Evolutionary conservation across 495 filamentous ascomycete genomes (phyloP).

Genomic region (Hyaloscypha hepaticicola): DNA sequence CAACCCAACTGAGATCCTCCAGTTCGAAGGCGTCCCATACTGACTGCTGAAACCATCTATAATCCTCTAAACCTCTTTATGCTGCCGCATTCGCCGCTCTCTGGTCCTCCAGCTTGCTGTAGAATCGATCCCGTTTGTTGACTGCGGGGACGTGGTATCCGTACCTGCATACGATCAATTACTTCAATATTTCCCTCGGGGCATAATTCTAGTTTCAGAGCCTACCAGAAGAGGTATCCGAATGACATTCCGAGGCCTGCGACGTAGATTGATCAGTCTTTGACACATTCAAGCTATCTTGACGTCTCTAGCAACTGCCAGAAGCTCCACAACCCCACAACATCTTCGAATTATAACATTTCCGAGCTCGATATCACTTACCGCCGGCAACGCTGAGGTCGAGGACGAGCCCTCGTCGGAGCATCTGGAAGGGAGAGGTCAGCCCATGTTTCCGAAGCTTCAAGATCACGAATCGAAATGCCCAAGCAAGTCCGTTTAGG

Average conservation of each 20-base stretch:
- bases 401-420: constrained; percentile 70
- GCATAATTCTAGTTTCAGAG: constrained; percentile 5
- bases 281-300: neutral
- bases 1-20: neutral
- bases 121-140: constrained; percentile 72
- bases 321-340: neutral
- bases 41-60: constrained; percentile 6
- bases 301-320: constrained; percentile 8
- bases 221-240: constrained; percentile 82
- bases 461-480: constrained; percentile 4
- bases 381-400: constrained; percentile 77
- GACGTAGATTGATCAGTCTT: constrained; percentile 11
- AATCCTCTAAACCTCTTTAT: constrained; percentile 15
- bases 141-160: constrained; percentile 79
- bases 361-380: constrained; percentile 42
- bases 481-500: neutral
- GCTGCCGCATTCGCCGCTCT: constrained; percentile 48
- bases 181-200: neutral
- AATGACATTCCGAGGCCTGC: constrained; percentile 66
- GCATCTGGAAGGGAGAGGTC: constrained; percentile 56
- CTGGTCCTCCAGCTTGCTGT: constrained; percentile 72
- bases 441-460: constrained; percentile 32
- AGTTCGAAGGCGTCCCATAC: neutral
- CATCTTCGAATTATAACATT: neutral
- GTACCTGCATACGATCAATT: constrained; percentile 17